These are phyloP conservation scores for Chenopodium album DNA, from an alignment of 148 eudicot species.

Conservation along the genomic window DNA sequence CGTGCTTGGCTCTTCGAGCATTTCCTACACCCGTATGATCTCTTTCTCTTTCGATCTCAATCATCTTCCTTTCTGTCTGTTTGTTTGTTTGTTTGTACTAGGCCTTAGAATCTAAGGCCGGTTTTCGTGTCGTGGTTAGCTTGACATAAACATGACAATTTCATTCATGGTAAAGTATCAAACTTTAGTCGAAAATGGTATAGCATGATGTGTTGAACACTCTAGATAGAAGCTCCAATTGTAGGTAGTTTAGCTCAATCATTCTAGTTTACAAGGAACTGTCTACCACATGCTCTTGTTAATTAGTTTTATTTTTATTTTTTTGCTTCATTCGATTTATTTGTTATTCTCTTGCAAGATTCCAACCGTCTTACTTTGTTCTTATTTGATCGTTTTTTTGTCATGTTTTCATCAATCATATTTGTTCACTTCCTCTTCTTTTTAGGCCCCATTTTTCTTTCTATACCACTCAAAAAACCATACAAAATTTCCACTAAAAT, in stretches of 20 bases:
- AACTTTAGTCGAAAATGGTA: slow-evolving; percentile 28
- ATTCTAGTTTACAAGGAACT: slow-evolving; percentile 26
- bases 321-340: slow-evolving; percentile 22
- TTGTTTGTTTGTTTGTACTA: background rate
- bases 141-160: slow-evolving; percentile 1
- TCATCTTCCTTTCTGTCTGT: background rate
- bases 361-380: slow-evolving; percentile 19
- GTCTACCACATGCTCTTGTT: slow-evolving; percentile 32
- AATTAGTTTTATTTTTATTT: background rate
- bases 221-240: slow-evolving; percentile 14
- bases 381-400: slow-evolving; percentile 31
- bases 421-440: slow-evolving; percentile 19
- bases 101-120: background rate
- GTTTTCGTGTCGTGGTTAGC: background rate
- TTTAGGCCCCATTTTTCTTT: slow-evolving; percentile 28
- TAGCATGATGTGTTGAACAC: slow-evolving; percentile 18
- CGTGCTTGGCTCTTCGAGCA: slow-evolving; percentile 99
- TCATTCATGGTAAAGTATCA: slow-evolving; percentile 20
- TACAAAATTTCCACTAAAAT: slow-evolving; percentile 7
- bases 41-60: background rate
- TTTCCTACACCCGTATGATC: slow-evolving; percentile 84
- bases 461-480: slow-evolving; percentile 21
- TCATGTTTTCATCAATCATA: slow-evolving; percentile 33
- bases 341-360: slow-evolving; percentile 22
- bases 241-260: slow-evolving; percentile 24